Base-by-base conservation (phyloP, 192 early-diverging fungal genomes). In the Linnemannia exigua region DNA sequence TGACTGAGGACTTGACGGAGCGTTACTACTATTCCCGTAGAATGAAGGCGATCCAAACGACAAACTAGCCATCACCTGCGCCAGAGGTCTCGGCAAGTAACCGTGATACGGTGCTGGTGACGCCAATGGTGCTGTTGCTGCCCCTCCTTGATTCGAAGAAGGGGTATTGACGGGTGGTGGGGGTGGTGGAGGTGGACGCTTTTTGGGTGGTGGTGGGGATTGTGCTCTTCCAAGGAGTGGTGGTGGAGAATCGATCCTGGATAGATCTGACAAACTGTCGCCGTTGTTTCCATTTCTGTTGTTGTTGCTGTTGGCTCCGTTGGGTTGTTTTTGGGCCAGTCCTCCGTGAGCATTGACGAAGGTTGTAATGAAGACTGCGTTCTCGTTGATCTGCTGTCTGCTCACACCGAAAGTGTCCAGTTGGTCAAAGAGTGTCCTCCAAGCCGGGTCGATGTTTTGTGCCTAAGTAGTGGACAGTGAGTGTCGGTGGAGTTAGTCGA, bases 311-410 rank as follows among this genome's bases (percentile, higher is more conserved):
- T 33, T 81, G 68, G 79, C 9, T 35, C 46, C 35, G 68, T 63
- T 78, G 31, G 52, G 48, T 58, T 66, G 54, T 54, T 22, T 52
- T 72, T n/a, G 58, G 12, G 61, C 38, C 35, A 92, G 87, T 4
- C 93, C 94, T 47, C 93, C 93, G 71, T 91, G 92, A 38, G 93
- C 87, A 54, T 93, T 90, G 28, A 96, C 90, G 88, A 94, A 95
- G 35, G 93, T 88, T 70, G 93, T 90, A 72, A 96, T 94, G 71
- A 95, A 94, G 11, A 89, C 89, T 11, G 92, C 91, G 52, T 94
- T 93, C 70, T 93, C 84, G 33, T 86, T 76, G 63, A 86, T 86
- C 50, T 86, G 84, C 28, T 80, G 84, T 14, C 78, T 91, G 87
- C 89, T 92, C 51, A 96, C 92, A 68, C 93, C 94, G 76, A 93